Evolutionary conservation across 805 yeast genomes (phyloP).

Genomic region (Ogataea dorogensis): DNA sequence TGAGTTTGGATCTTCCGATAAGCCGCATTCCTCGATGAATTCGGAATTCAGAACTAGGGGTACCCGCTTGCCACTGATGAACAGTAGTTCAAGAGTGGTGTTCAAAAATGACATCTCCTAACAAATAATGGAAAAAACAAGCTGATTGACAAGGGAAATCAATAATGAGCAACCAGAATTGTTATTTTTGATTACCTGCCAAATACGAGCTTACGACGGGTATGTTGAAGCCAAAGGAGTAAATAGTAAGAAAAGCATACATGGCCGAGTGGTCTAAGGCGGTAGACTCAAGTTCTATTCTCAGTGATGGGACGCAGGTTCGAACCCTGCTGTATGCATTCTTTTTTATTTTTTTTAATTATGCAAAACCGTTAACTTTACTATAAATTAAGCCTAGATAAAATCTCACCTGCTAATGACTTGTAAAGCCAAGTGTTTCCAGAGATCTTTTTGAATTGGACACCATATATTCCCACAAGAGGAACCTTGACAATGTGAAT

Average conservation of each 20-base stretch:
- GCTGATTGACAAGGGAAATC: background rate
- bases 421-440: conserved; percentile 97
- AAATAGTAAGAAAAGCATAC: too few species aligned
- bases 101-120: conserved; percentile 15
- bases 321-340: conserved; percentile 33
- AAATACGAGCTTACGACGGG: too few species aligned
- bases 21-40: conserved; percentile 14
- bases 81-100: conserved; percentile 20
- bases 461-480: conserved; percentile 84
- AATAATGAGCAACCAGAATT: conserved; percentile 1
- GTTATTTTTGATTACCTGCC: background rate
- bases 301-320: conserved; percentile 34
- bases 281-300: conserved; percentile 33
- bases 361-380: conserved; percentile 1
- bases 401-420: conserved; percentile 81
- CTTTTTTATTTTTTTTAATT: conserved; percentile 11
- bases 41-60: conserved; percentile 18
- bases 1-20: conserved; percentile 6
- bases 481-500: conserved; percentile 92
- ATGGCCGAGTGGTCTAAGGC: conserved; percentile 35
- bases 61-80: conserved; percentile 24
- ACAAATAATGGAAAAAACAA: background rate
- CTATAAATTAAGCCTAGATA: conserved; percentile 66
- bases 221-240: too few species aligned
- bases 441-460: conserved; percentile 87